Conservation (phyloP, 768 basidiomycete genomes). For the Kwoniella newhampshirensis region DNA sequence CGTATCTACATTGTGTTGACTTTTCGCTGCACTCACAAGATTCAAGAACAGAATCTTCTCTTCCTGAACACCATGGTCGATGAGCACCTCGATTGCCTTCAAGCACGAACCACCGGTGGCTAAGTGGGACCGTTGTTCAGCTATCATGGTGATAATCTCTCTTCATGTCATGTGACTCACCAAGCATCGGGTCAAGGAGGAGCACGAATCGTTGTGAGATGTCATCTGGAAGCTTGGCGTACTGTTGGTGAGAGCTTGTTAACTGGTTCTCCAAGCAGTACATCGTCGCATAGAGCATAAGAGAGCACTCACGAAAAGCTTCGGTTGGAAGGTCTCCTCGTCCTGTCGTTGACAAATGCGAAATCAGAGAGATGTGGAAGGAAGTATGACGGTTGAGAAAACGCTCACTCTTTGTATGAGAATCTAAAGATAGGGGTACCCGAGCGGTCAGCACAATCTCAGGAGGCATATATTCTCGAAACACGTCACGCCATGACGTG, state of each 20-base stretch:
- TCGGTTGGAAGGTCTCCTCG: conserved; percentile 88
- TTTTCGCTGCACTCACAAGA: conserved; percentile 61
- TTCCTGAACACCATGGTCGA: conserved; percentile 87
- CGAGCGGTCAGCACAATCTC: conserved; percentile 15
- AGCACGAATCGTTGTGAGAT: conserved; percentile 88
- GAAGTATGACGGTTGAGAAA: not conserved
- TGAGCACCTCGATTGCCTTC: conserved; percentile 92
- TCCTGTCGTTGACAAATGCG: conserved; percentile 60
- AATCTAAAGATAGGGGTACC: conserved; percentile 57
- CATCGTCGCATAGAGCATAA: no score
- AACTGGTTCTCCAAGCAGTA: no score
- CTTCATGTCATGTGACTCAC: no score
- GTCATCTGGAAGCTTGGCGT: conserved; percentile 80
- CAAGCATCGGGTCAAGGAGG: conserved; percentile 95
- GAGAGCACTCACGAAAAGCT: conserved; percentile 64
- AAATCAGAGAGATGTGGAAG: not conserved
- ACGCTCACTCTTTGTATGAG: conserved; percentile 82
- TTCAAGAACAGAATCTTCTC: conserved; percentile 95
- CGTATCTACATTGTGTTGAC: no score
- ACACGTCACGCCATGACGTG: no score
- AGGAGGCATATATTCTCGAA: no score
- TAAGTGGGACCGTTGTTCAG: no score
- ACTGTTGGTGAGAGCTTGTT: conserved; percentile 24
- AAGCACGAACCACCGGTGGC: conserved; percentile 97
- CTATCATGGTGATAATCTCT: no score